A percentile compares a stretch with the other conserved stretches of the same genome.
Conservation (phyloP, 2,329 filamentous ascomycete species). For the Aspergillus pseudoviridinutans region DNA sequence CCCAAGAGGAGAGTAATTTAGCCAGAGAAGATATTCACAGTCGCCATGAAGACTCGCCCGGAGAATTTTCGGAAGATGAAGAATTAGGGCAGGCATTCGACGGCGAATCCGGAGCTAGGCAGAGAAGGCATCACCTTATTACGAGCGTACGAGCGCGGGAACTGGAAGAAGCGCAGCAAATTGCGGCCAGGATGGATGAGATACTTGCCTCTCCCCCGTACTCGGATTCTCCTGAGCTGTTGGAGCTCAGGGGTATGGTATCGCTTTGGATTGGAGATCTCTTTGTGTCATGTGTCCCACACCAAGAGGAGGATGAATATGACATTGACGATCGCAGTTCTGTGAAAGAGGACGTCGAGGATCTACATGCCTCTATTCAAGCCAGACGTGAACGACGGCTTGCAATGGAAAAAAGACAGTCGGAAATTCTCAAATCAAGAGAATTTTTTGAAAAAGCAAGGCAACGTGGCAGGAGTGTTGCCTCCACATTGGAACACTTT, state of each 20-base stretch:
- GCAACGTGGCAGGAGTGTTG: conserved; percentile 27
- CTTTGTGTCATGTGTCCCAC: conserved; percentile 30
- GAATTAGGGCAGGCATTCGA: conserved; percentile 22
- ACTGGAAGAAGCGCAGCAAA: conserved; percentile 55
- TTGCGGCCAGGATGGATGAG: conserved; percentile 67
- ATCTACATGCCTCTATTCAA: conserved; percentile 24
- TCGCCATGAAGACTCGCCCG: conserved; percentile 18
- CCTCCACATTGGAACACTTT: conserved; percentile 26
- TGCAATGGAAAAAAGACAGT: conserved; percentile 30
- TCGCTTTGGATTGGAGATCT: conserved; percentile 73
- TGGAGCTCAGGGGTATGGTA: conserved; percentile 69
- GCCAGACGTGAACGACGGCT: conserved; percentile 28
- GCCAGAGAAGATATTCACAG: conserved; percentile 40
- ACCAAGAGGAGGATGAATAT: conserved; percentile 13
- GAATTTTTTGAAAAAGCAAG: conserved; percentile 34
- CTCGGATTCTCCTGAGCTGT: conserved; percentile 61
- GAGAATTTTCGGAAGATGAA: conserved; percentile 31
- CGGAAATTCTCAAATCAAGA: conserved; percentile 30
- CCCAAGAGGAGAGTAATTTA: conserved; percentile 56
- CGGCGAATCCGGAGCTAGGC: conserved; percentile 18
- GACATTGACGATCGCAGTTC: conserved; percentile 14
- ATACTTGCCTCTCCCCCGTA: conserved; percentile 68
- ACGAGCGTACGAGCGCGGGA: conserved; percentile 48
- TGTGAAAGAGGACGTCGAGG: conserved; percentile 13
- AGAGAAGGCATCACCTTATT: conserved; percentile 33